phyloP scores from a whole-genome alignment of 371 early-diverging fungal species.

The Mucor circinelloides region DNA sequence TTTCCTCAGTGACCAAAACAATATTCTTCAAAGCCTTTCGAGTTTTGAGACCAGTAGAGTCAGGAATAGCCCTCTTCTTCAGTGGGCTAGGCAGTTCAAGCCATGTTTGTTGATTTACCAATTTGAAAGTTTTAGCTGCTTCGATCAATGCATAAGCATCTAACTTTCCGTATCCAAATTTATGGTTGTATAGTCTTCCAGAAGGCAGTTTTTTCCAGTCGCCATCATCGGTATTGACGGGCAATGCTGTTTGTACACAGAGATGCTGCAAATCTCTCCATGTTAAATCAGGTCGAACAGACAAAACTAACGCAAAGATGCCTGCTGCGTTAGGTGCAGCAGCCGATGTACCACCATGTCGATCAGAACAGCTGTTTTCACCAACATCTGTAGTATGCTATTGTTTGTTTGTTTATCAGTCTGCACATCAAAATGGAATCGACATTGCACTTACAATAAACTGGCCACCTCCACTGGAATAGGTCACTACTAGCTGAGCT shows the following conservation, averaged over 20 bases:
- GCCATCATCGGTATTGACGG: slow-evolving; percentile 61
- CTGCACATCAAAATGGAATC: neutral
- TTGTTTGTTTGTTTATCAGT: slow-evolving; percentile 22
- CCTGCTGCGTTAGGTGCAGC: slow-evolving; percentile 96
- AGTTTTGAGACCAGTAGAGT: slow-evolving; percentile 32
- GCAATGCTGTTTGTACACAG: slow-evolving; percentile 78
- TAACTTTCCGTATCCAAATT: slow-evolving; percentile 91
- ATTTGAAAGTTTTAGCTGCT: slow-evolving; percentile 66
- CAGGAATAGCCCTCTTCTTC: slow-evolving; percentile 64
- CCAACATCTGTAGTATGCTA: slow-evolving; percentile 86
- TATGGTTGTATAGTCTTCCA: slow-evolving; percentile 80
- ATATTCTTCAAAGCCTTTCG: slow-evolving; percentile 43
- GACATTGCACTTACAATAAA: slow-evolving; percentile 65
- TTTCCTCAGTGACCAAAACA: slow-evolving; percentile 49
- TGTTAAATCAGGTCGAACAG: slow-evolving; percentile 83
- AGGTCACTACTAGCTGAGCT: slow-evolving; percentile 88
- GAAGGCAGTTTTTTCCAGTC: slow-evolving; percentile 68
- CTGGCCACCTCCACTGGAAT: slow-evolving; percentile 78
- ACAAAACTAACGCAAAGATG: slow-evolving; percentile 89
- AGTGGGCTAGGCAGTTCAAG: slow-evolving; percentile 43
- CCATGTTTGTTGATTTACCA: slow-evolving; percentile 70
- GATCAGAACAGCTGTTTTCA: slow-evolving; percentile 65
- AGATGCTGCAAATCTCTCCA: slow-evolving; percentile 94
- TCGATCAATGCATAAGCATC: slow-evolving; percentile 85
- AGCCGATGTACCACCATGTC: slow-evolving; percentile 96